Base-by-base conservation (phyloP, 2,329 filamentous ascomycete genomes). In the Pyricularia grisea region DNA sequence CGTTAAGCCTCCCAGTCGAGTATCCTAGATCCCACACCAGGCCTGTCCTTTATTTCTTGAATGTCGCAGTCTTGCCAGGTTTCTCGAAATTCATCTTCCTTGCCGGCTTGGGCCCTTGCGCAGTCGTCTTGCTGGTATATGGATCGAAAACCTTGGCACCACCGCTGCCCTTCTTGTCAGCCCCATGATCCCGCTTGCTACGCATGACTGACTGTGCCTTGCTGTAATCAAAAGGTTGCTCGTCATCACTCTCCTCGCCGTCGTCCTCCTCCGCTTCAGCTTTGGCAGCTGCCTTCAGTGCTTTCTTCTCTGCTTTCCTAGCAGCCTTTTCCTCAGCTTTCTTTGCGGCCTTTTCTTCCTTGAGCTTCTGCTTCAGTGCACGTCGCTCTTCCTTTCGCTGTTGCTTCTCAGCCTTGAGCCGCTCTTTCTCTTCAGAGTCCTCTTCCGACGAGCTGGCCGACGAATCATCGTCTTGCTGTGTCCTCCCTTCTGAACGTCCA, bases 321-420 rank as follows among this genome's bases (percentile, higher is more conserved):
- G 55, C 66, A 61, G 25, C 65, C 67, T 23, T 70, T 68, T 80
- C 77, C 0, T 77, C 78, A 61, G 80, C 79, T 31, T 80, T 80
- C 68, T 80, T 77, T 0, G 77, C 78, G 64, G 80, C 79, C 33
- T 80, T 80, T n/a, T 80, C 79, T 68, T 80, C 79, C 30, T 79
- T 75, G 68, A 75, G 4, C 27, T 79, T 77, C 70, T 79, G 77
- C 50, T 80, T 76, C 65, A 73, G 25, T 60, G 28, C 33, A 36
- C 64, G 68, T 33, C 65, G 70, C 50, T 69, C 72, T 71, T 68
- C 72, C 72, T 71, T 73, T 61, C 69, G 68, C 10, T 70, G 68
- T 30, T 72, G 70, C 20, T 69, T 71, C 60, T 72, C 67, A 17
- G 50, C 66, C 67, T 71, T 55, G 67, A 50, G 61, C 33, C 36